Evolutionary conservation across 306 rosid species (phyloP).

Genomic region (Mimosa bimucronata): DNA sequence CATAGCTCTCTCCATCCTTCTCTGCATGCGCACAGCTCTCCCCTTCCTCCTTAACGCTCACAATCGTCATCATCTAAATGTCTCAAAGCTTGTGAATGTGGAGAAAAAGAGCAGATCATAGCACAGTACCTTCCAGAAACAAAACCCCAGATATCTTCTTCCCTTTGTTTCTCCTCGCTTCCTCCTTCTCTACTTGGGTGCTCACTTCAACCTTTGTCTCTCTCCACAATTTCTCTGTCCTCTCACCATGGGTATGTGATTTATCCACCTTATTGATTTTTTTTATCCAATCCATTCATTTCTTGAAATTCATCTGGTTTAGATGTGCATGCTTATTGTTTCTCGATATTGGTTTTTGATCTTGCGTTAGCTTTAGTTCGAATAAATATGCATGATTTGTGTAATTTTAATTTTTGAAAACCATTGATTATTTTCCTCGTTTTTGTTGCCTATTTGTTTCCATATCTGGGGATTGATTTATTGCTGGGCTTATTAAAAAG

Average conservation of each 20-base stretch:
- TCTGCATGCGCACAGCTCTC: too few relatives aligned
- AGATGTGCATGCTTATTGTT: constrained; percentile 37
- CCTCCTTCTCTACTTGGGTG: neutral
- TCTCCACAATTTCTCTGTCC: neutral
- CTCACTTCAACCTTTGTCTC: constrained; percentile 38
- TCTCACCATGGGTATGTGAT: constrained; percentile 43
- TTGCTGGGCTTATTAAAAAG: neutral
- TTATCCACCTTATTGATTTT: neutral
- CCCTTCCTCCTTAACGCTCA: too few relatives aligned
- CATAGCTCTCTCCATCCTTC: too few relatives aligned
- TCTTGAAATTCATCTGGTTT: constrained; percentile 4
- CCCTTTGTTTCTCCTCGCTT: too few relatives aligned
- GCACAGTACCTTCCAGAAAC: constrained; percentile 3
- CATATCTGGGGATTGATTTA: neutral
- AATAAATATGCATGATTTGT: neutral
- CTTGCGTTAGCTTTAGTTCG: neutral
- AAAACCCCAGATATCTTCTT: constrained; percentile 24
- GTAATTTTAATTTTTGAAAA: too few relatives aligned
- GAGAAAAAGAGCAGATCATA: neutral
- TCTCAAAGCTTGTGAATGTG: too few relatives aligned
- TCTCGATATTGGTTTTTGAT: neutral
- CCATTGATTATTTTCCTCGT: neutral
- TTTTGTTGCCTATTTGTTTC: constrained; percentile 6
- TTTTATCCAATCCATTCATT: neutral
- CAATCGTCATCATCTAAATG: too few relatives aligned